A percentile compares a stretch with the other conserved stretches of the same genome.
These are phyloP conservation scores for Leccinum variicolor DNA, from an alignment of 768 basidiomycete species.

Conservation along the genomic window DNA sequence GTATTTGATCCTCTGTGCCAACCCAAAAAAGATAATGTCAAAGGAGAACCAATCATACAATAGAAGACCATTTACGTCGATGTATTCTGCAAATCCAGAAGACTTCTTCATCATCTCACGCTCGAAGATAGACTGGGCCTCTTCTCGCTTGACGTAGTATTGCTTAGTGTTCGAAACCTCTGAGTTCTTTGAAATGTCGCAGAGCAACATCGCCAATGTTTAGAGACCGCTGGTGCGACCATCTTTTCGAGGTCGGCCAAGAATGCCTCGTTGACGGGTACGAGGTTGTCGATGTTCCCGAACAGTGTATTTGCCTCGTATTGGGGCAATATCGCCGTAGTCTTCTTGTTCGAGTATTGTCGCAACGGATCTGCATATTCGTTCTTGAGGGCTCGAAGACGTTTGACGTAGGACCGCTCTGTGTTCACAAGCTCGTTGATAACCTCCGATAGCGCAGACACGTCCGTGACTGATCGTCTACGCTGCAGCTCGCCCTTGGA, in stretches of 20 bases:
- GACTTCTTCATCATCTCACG: slow-evolving; percentile 76
- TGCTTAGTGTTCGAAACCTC: slow-evolving; percentile 88
- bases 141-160: slow-evolving; percentile 91
- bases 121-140: slow-evolving; percentile 86
- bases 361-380: slow-evolving; percentile 92
- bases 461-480: slow-evolving; percentile 59
- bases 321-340: slow-evolving; percentile 80
- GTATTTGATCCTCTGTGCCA: slow-evolving; percentile 78
- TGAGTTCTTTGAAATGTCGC: slow-evolving; percentile 78
- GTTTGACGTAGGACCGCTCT: slow-evolving; percentile 84
- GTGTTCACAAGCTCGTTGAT: slow-evolving; percentile 87
- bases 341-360: slow-evolving; percentile 77
- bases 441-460: slow-evolving; percentile 65
- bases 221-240: slow-evolving; percentile 53
- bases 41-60: slow-evolving; percentile 9
- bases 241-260: slow-evolving; percentile 80
- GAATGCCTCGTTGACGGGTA: slow-evolving; percentile 89
- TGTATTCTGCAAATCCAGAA: slow-evolving; percentile 79
- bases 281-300: slow-evolving; percentile 86
- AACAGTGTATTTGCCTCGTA: slow-evolving; percentile 95
- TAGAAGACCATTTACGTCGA: slow-evolving; percentile 65
- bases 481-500: slow-evolving; percentile 32
- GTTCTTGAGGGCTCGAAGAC: slow-evolving; percentile 76
- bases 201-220: slow-evolving; percentile 81
- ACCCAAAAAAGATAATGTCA: neutral